A percentile compares a stretch with the other conserved stretches of the same genome.
Conservation (phyloP, 2,329 filamentous ascomycete species). For the Trichoderma oligosporum region DNA sequence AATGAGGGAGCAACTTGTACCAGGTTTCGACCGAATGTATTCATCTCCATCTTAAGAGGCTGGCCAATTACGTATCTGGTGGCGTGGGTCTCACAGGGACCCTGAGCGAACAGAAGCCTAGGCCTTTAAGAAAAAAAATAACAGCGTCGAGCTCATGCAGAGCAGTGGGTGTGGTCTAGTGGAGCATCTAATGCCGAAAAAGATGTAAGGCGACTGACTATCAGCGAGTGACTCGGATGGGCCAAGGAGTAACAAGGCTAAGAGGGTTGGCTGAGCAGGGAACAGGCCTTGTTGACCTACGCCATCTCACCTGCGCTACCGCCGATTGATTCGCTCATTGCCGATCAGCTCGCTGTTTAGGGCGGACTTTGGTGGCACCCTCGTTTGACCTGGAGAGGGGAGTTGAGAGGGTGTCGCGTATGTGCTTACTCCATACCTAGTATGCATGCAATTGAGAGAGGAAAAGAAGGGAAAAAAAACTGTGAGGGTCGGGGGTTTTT, state of each 20-base stretch:
- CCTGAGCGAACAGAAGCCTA: slow-evolving; percentile 14
- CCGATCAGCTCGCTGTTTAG: slow-evolving; percentile 15
- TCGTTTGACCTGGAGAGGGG: neutral
- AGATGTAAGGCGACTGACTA: neutral
- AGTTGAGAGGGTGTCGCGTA: neutral
- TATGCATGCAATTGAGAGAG: neutral
- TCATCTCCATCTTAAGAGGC: neutral
- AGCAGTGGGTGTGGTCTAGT: slow-evolving; percentile 5
- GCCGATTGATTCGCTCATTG: slow-evolving; percentile 15
- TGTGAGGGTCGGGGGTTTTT: neutral
- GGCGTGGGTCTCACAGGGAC: slow-evolving; percentile 12
- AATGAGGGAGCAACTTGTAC: neutral
- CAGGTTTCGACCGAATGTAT: neutral
- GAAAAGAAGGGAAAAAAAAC: neutral
- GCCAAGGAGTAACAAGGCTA: neutral
- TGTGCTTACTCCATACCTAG: neutral
- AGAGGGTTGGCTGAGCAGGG: slow-evolving; percentile 5
- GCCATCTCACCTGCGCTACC: slow-evolving; percentile 17
- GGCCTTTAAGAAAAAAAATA: neutral
- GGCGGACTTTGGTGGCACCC: neutral
- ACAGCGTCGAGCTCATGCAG: slow-evolving; percentile 12
- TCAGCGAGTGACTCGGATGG: neutral
- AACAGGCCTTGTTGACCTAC: slow-evolving; percentile 17
- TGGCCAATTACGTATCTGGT: slow-evolving; percentile 4
- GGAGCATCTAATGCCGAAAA: slow-evolving; percentile 1